phyloP scores from a whole-genome alignment of 805 yeast species.

The Wickerhamia fluorescens region DNA sequence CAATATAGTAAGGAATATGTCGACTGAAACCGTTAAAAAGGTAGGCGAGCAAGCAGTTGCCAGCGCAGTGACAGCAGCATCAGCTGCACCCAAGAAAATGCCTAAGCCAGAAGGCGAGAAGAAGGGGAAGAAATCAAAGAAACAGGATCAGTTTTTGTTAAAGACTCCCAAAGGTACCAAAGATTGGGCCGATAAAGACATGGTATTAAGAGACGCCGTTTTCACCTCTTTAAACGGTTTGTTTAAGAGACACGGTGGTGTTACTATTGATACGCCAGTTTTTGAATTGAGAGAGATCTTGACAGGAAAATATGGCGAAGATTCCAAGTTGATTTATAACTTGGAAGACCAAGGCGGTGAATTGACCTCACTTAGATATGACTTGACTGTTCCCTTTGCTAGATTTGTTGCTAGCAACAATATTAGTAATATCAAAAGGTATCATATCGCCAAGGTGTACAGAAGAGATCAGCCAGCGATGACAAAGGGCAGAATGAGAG shows the following conservation, averaged over 20 bases:
- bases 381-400: slow-evolving; percentile 97
- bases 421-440: slow-evolving; percentile 82
- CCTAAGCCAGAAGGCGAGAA: background rate
- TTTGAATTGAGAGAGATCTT: slow-evolving; percentile 92
- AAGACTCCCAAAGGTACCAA: slow-evolving; percentile 96
- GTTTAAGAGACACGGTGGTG: slow-evolving; percentile 96
- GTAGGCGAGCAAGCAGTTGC: too few relatives aligned
- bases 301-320: slow-evolving; percentile 98
- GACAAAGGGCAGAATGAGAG: slow-evolving; percentile 99
- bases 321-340: slow-evolving; percentile 91
- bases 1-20: too few relatives aligned
- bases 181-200: slow-evolving; percentile 98
- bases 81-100: background rate
- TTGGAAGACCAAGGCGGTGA: slow-evolving; percentile 99
- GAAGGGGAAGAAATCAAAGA: slow-evolving; percentile 31
- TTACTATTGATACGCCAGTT: slow-evolving; percentile 97
- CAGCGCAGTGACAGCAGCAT: too few relatives aligned
- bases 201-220: slow-evolving; percentile 88
- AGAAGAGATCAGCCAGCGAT: slow-evolving; percentile 99
- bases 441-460: slow-evolving; percentile 96
- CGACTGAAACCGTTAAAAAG: slow-evolving; percentile 4
- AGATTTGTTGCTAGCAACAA: slow-evolving; percentile 95
- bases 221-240: slow-evolving; percentile 64
- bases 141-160: slow-evolving; percentile 58
- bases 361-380: slow-evolving; percentile 89